Percentiles rank a stretch among this genome's conserved stretches.
phyloP scores from a whole-genome alignment of 73 alveolate species.

The Stentor coeruleus region DNA sequence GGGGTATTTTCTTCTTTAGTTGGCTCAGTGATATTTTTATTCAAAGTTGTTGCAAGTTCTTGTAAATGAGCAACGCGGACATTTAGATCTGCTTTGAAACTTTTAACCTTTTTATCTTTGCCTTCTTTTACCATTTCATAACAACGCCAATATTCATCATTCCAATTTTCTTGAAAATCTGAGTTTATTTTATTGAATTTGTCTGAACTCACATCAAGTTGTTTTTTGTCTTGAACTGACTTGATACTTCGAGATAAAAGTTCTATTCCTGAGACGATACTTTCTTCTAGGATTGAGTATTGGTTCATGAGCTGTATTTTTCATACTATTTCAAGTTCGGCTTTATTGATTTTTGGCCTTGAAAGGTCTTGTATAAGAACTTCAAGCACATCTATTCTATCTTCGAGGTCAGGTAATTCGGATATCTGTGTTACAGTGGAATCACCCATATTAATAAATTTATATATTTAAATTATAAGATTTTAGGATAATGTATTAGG shows the following conservation, averaged over 20 bases:
- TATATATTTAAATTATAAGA: too few species aligned
- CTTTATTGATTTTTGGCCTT: background rate
- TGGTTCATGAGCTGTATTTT: background rate
- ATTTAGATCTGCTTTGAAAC: background rate
- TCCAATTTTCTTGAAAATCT: slow-evolving; percentile 18
- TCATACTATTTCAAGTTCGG: background rate
- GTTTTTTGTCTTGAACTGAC: background rate
- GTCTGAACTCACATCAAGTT: background rate
- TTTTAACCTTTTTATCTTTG: background rate
- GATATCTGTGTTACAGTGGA: background rate
- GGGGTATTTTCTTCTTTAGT: background rate
- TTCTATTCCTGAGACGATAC: background rate
- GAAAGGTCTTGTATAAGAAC: background rate
- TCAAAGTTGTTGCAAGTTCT: background rate
- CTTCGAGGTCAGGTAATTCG: background rate
- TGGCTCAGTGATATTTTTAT: background rate
- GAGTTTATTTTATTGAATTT: background rate
- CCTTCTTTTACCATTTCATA: slow-evolving; percentile 18
- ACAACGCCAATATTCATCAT: slow-evolving; percentile 17
- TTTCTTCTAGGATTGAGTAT: background rate
- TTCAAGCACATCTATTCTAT: background rate
- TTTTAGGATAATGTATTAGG: too few species aligned
- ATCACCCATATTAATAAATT: background rate
- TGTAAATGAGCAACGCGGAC: background rate
- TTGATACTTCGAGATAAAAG: background rate